Base-by-base conservation (phyloP, 129 eudicot species). In the Tanacetum coccineum region DNA sequence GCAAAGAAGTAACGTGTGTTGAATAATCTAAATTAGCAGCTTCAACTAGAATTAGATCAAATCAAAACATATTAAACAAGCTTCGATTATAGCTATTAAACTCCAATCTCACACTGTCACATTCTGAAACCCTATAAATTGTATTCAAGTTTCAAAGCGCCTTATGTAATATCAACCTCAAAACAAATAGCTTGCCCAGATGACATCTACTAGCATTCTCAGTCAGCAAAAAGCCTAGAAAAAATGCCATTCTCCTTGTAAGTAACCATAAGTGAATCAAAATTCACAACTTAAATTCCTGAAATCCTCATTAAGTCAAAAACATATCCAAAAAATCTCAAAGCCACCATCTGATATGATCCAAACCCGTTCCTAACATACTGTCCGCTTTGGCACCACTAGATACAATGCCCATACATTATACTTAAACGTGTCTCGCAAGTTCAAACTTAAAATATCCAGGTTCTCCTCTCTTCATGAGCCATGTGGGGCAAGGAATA, bases 181-280 rank as follows among this genome's bases (percentile, higher is more conserved):
- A 47, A 30, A 7, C 61, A 30, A 14, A 28, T 48, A 48, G 68
- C 61, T 60, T 71, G n/a, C 52, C 39, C 67, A 30, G 47, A 71
- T 48, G 8, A 47, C 22, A 51, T 60, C 45, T 60, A 71, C 39
- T 0, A 32, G 0, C 1, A 32, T 32, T 32, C 39, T 32, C 9
- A 52, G 18, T 49, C 52, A 71, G 50, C 76, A 21, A 60, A 49
- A 19, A 59, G 39, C 12, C 0, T 1, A 14, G 30, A 46, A 50
- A 45, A n/a, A 19, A 19, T 59, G 21, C 9, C 17, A 13, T 22
- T 4, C 2, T 3, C 2, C 51, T 12, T 49, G 14, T 8, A 0
- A 5, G 39, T 32, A 32, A 32, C 39, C 39, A 32, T 32, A 32
- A 32, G 39, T 0, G 1, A 0, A 32, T 1, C 1, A 32, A 32